These are phyloP conservation scores for Cladosporium sphaerospermum DNA, from an alignment of 2,329 filamentous ascomycete species.

Conservation along the genomic window DNA sequence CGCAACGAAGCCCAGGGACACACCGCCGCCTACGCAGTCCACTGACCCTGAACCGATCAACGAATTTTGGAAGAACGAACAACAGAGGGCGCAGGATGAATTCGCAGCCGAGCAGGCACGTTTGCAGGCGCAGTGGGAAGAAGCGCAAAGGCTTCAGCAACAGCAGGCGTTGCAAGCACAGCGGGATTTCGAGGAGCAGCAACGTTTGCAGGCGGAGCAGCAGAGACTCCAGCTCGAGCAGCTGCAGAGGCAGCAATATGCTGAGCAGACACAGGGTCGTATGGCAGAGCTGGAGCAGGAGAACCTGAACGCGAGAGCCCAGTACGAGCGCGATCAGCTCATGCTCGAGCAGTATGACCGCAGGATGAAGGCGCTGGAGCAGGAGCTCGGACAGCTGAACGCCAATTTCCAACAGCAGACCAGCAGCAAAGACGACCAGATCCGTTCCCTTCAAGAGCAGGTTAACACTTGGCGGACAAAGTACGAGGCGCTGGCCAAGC, in stretches of 20 bases:
- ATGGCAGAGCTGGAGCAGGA: slow-evolving; percentile 91
- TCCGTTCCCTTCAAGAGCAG: slow-evolving; percentile 86
- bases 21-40: slow-evolving; percentile 59
- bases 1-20: slow-evolving; percentile 62
- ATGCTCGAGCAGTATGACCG: slow-evolving; percentile 95
- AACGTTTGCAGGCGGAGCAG: slow-evolving; percentile 78
- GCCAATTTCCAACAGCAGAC: slow-evolving; percentile 80
- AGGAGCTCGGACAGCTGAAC: slow-evolving; percentile 75
- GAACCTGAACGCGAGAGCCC: slow-evolving; percentile 86
- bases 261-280: slow-evolving; percentile 92
- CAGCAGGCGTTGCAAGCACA: slow-evolving; percentile 79
- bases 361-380: slow-evolving; percentile 85
- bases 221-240: slow-evolving; percentile 87
- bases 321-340: slow-evolving; percentile 95
- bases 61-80: slow-evolving; percentile 95
- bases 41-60: slow-evolving; percentile 91
- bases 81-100: slow-evolving; percentile 84
- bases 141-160: slow-evolving; percentile 73
- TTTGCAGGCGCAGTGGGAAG: slow-evolving; percentile 78
- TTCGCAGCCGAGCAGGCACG: slow-evolving; percentile 92
- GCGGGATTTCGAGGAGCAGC: slow-evolving; percentile 93
- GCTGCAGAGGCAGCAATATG: slow-evolving; percentile 77
- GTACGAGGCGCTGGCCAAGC: slow-evolving; percentile 91
- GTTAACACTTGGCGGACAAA: slow-evolving; percentile 97
- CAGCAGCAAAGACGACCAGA: slow-evolving; percentile 87